Base-by-base conservation (phyloP, 2,329 filamentous ascomycete species). In the Cordyceps farinosa region DNA sequence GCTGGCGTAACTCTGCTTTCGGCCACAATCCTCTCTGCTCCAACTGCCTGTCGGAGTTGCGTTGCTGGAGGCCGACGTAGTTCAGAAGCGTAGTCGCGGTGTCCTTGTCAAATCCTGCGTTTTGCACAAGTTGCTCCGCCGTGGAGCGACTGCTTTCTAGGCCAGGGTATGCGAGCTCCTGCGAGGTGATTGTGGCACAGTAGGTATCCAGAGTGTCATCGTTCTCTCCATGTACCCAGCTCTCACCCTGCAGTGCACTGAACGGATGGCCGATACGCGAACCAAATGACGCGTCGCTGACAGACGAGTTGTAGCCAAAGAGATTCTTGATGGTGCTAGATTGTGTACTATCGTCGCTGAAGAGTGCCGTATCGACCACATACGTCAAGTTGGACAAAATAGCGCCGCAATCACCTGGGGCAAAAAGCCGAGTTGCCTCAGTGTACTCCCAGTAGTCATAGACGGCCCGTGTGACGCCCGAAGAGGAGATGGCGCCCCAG, bases 401-500 rank as follows among this genome's bases (percentile, higher is more conserved):
- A 1, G 78, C 75, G 40, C 92, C 82, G 70, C 91, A 95, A 34
- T 84, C 82, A 0, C 80, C 75, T 69, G 83, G 83, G 0, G 77
- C 77, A 60, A 76, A 85, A 8, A 79, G 70, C 0, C 79, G 77
- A 0, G 80, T 79, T 0, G 82, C 83, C 67, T 85, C 82, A 44
- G 73, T 80, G 67, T 86, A 86, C 69, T 83, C 73, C 82, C 90
- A 94, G 75, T 88, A 94, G 69, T 96, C 90, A 67, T 86, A 87
- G 59, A 95, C 89, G 3, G 90, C 91, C 64, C 85, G 84, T 0
- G 90, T 90, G 0, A 95, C 90, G 0, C 90, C 92, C 0, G 90
- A 94, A 0, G 90, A 92, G 0, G 90, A 88, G 54, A 96, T 94
- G 3, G 89, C 85, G 5, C 85, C 92, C 82, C 85, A 94, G 75